phyloP scores from a whole-genome alignment of 2,329 filamentous ascomycete genomes.

The Fusarium nematophilum region DNA sequence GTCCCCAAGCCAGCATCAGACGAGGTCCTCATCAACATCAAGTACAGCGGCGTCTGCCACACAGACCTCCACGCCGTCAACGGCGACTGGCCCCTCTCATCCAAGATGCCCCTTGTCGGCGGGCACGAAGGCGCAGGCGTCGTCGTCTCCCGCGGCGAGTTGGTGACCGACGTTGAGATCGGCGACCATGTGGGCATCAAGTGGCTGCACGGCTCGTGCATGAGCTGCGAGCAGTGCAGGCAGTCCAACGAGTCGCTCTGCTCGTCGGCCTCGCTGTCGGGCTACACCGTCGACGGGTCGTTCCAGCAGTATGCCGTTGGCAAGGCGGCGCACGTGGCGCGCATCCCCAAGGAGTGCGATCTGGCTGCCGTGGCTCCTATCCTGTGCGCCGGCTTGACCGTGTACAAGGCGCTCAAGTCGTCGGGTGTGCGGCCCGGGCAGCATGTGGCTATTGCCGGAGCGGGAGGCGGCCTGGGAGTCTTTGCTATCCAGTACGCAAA shows the following conservation, averaged over 20 bases:
- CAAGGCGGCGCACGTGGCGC: slow-evolving; percentile 83
- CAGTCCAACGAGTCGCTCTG: slow-evolving; percentile 84
- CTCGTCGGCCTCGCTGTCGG: slow-evolving; percentile 76
- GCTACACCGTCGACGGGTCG: slow-evolving; percentile 88
- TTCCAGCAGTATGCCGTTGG: slow-evolving; percentile 91
- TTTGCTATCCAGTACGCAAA: slow-evolving; percentile 85
- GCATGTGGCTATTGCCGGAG: slow-evolving; percentile 82
- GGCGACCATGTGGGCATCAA: slow-evolving; percentile 88
- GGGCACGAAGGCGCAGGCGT: slow-evolving; percentile 81
- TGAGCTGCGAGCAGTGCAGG: slow-evolving; percentile 83
- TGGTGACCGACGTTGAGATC: slow-evolving; percentile 80
- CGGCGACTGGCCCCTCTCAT: slow-evolving; percentile 83
- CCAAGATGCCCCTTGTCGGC: slow-evolving; percentile 84
- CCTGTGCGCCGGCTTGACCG: slow-evolving; percentile 84
- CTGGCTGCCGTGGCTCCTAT: slow-evolving; percentile 82
- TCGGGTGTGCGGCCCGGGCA: slow-evolving; percentile 78
- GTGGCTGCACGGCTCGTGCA: slow-evolving; percentile 88
- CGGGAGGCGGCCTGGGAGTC: slow-evolving; percentile 81
- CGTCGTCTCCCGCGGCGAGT: slow-evolving; percentile 79
- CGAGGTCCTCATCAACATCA: slow-evolving; percentile 89
- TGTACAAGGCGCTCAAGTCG: slow-evolving; percentile 88
- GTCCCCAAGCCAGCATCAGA: slow-evolving; percentile 82
- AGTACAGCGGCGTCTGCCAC: slow-evolving; percentile 89
- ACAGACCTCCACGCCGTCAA: slow-evolving; percentile 81
- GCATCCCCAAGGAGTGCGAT: slow-evolving; percentile 77